Evolutionary conservation across 768 basidiomycete species (phyloP).

Genomic region (Peribolospora baueri): DNA sequence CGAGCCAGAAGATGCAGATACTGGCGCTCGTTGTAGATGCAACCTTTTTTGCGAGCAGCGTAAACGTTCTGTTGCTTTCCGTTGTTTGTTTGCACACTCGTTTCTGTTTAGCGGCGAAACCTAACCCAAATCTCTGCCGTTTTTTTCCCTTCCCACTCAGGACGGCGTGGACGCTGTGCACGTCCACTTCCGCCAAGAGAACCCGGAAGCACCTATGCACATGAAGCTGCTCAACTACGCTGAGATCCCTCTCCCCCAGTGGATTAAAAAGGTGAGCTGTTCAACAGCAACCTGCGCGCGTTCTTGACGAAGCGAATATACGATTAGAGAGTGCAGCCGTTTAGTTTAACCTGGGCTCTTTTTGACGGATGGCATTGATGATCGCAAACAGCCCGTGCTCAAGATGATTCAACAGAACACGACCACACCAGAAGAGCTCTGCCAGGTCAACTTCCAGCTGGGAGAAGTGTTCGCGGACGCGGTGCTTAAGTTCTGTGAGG

Average conservation of each 20-base stretch:
- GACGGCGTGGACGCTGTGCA: conserved; percentile 12
- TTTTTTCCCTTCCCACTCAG: neutral
- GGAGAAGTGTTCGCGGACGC: conserved; percentile 10
- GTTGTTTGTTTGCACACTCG: neutral
- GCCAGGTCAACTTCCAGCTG: conserved; percentile 11
- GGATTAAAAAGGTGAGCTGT: conserved; percentile 4
- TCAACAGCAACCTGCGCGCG: no score
- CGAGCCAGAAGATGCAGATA: no score
- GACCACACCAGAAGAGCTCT: conserved; percentile 10
- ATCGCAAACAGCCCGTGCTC: conserved; percentile 7
- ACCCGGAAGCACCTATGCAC: conserved; percentile 6
- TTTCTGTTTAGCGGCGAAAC: no score
- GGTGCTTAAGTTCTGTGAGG: conserved; percentile 4
- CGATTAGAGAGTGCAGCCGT: no score
- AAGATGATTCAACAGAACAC: conserved; percentile 10
- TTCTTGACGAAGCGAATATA: no score
- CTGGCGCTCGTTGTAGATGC: no score
- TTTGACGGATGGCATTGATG: no score
- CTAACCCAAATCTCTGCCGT: neutral
- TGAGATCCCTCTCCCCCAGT: conserved; percentile 8
- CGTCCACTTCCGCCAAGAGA: conserved; percentile 9
- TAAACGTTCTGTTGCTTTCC: neutral
- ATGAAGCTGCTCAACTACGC: conserved; percentile 12
- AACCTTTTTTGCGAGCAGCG: neutral
- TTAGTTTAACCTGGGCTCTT: no score